These are phyloP conservation scores for Fennellomyces sp. DNA, from an alignment of 371 early-diverging fungal species.

Conservation along the genomic window DNA sequence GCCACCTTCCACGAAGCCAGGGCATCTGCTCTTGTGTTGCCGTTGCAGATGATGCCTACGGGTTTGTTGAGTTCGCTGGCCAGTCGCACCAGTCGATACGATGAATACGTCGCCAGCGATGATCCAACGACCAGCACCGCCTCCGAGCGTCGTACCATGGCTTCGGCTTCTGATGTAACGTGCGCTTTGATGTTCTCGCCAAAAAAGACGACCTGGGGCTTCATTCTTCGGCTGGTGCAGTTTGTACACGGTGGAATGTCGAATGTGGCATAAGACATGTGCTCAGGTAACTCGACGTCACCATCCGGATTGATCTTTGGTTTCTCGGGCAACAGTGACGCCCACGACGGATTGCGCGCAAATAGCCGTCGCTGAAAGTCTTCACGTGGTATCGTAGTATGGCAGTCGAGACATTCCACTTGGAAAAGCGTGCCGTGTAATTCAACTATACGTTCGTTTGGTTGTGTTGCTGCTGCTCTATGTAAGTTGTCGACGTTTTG, in stretches of 20 bases:
- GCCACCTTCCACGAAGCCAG: slow-evolving; percentile 65
- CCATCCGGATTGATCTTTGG: slow-evolving; percentile 86
- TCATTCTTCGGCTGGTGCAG: slow-evolving; percentile 67
- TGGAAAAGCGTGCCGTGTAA: slow-evolving; percentile 82
- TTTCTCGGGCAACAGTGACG: slow-evolving; percentile 27
- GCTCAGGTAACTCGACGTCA: slow-evolving; percentile 74
- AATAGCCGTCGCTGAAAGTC: slow-evolving; percentile 70
- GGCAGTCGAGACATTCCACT: slow-evolving; percentile 79
- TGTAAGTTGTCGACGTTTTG: slow-evolving; percentile 94
- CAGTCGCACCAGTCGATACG: slow-evolving; percentile 71
- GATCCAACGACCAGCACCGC: slow-evolving; percentile 82
- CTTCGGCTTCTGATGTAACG: slow-evolving; percentile 53
- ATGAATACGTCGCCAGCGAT: slow-evolving; percentile 82
- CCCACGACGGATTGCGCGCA: slow-evolving; percentile 77
- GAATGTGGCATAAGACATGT: slow-evolving; percentile 65
- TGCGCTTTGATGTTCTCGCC: slow-evolving; percentile 77
- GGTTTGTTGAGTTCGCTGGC: slow-evolving; percentile 65
- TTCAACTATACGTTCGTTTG: slow-evolving; percentile 58
- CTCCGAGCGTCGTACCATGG: slow-evolving; percentile 55
- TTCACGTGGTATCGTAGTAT: slow-evolving; percentile 48
- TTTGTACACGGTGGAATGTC: slow-evolving; percentile 70
- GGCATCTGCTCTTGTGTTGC: slow-evolving; percentile 75
- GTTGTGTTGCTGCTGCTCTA: slow-evolving; percentile 49
- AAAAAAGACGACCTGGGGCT: slow-evolving; percentile 86
- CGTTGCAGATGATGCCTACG: slow-evolving; percentile 74